Conservation (phyloP, 1,284 basidiomycete genomes). For the Coniferiporia weirii region DNA sequence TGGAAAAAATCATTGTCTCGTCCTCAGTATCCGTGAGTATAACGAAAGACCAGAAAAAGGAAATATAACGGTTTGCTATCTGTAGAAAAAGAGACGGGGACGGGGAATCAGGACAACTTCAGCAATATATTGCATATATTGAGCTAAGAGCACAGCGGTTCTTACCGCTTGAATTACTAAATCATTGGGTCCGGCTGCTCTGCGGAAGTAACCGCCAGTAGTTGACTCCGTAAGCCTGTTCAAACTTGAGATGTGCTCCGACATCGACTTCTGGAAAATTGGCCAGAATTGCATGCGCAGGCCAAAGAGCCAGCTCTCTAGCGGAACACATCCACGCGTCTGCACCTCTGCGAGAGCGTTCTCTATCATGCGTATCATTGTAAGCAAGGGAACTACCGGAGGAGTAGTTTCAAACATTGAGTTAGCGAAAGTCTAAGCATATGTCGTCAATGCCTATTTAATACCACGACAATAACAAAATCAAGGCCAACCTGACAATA, state of each 20-base stretch:
- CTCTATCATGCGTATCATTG: slow-evolving; percentile 86
- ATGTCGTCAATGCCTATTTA: not conserved
- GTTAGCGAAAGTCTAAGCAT: slow-evolving; percentile 57
- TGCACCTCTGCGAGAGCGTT: slow-evolving; percentile 69
- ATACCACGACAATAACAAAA: not conserved
- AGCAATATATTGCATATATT: slow-evolving; percentile 22
- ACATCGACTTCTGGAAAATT: slow-evolving; percentile 82
- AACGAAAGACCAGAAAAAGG: slow-evolving; percentile 76
- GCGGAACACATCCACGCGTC: slow-evolving; percentile 68
- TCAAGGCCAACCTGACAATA: slow-evolving; percentile 60
- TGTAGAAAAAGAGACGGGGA: slow-evolving; percentile 16
- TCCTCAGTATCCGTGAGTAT: slow-evolving; percentile 77
- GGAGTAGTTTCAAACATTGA: slow-evolving; percentile 65
- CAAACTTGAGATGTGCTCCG: slow-evolving; percentile 75
- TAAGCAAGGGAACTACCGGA: slow-evolving; percentile 69
- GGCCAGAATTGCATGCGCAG: slow-evolving; percentile 87
- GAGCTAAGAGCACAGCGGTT: slow-evolving; percentile 14
- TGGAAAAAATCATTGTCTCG: slow-evolving; percentile 92
- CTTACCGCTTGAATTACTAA: slow-evolving; percentile 56
- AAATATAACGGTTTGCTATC: slow-evolving; percentile 63
- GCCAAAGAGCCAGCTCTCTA: slow-evolving; percentile 74
- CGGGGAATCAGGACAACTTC: not conserved
- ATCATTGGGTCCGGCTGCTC: slow-evolving; percentile 64
- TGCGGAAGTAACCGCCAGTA: slow-evolving; percentile 59
- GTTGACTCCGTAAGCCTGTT: slow-evolving; percentile 75